phyloP scores from a whole-genome alignment of 768 basidiomycete genomes.

The Suillus bovinus region DNA sequence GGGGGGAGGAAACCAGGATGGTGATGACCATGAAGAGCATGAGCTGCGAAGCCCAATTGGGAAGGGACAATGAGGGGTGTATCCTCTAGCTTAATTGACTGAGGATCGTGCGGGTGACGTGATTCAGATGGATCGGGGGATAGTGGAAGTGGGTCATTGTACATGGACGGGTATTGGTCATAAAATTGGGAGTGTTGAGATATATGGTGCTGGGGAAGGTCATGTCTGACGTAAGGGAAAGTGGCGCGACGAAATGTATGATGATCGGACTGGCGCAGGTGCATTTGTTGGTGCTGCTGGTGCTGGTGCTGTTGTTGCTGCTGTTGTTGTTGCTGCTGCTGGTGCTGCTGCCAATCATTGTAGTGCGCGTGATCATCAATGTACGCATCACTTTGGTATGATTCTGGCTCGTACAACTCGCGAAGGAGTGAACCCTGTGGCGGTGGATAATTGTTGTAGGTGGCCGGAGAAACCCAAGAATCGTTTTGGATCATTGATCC shows the following conservation, averaged over 20 bases:
- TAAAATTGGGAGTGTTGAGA: slow-evolving; percentile 33
- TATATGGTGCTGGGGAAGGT: slow-evolving; percentile 45
- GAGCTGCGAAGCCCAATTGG: slow-evolving; percentile 41
- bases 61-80: slow-evolving; percentile 59
- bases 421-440: slow-evolving; percentile 60
- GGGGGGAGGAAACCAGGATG: slow-evolving; percentile 43
- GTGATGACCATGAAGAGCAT: slow-evolving; percentile 32
- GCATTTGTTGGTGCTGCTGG: slow-evolving; percentile 21
- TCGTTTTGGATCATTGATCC: slow-evolving; percentile 38
- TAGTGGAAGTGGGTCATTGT: slow-evolving; percentile 40
- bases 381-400: slow-evolving; percentile 37
- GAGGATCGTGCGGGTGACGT: slow-evolving; percentile 19
- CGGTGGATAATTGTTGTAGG: slow-evolving; percentile 30
- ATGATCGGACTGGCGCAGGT: slow-evolving; percentile 40
- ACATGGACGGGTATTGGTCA: slow-evolving; percentile 37
- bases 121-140: slow-evolving; percentile 25
- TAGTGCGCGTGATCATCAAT: slow-evolving; percentile 37
- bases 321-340: slow-evolving; percentile 40
- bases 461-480: slow-evolving; percentile 37
- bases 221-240: slow-evolving; percentile 76
- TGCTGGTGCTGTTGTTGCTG: slow-evolving; percentile 34
- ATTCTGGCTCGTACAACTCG: slow-evolving; percentile 69
- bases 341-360: slow-evolving; percentile 39
- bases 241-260: slow-evolving; percentile 62
- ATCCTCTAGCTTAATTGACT: slow-evolving; percentile 69